These are phyloP conservation scores for Juglanconis sp. DNA, from an alignment of 2,329 filamentous ascomycete genomes.

Conservation along the genomic window DNA sequence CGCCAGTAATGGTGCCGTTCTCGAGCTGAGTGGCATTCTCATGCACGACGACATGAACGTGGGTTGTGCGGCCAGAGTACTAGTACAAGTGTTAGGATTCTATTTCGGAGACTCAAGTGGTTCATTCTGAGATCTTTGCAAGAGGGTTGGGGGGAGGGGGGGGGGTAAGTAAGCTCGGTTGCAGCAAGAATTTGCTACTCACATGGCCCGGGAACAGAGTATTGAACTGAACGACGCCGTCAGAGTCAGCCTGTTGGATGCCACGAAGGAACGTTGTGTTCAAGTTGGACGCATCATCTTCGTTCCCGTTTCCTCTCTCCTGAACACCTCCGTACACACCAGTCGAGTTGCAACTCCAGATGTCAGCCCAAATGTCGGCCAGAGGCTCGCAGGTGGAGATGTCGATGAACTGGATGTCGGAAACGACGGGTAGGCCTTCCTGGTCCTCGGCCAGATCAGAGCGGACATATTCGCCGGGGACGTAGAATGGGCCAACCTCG, in stretches of 20 bases:
- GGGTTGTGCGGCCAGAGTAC: constrained; percentile 37
- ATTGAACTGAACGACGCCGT: constrained; percentile 40
- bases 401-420: constrained; percentile 41
- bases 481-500: constrained; percentile 34
- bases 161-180: no score
- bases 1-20: constrained; percentile 46
- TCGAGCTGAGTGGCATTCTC: constrained; percentile 31
- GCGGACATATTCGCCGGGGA: constrained; percentile 32
- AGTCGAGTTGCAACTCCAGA: constrained; percentile 34
- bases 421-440: constrained; percentile 34
- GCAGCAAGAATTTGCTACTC: not conserved
- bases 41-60: constrained; percentile 34
- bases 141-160: not conserved
- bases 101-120: not conserved
- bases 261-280: constrained; percentile 42
- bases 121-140: not conserved
- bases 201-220: constrained; percentile 42
- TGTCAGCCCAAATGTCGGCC: constrained; percentile 7
- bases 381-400: constrained; percentile 37
- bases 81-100: not conserved
- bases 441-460: constrained; percentile 33
- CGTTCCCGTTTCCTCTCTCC: constrained; percentile 26
- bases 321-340: constrained; percentile 38
- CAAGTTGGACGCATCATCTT: constrained; percentile 26
- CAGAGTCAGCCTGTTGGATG: constrained; percentile 37